phyloP scores from a whole-genome alignment of 148 eudicot species.

The Rhododendron vialii region DNA sequence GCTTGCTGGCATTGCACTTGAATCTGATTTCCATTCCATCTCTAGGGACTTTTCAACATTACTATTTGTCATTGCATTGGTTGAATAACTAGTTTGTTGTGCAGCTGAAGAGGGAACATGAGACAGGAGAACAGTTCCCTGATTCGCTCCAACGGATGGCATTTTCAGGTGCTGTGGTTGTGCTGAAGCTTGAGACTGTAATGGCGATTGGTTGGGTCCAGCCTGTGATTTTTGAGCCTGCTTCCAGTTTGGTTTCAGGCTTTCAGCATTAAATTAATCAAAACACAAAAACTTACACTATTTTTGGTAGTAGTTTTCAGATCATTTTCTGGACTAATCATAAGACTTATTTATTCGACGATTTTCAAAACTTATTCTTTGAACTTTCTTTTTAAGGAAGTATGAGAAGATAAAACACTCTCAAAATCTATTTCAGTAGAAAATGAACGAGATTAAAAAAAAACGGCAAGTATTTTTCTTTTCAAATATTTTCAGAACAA shows the following conservation, averaged over 20 bases:
- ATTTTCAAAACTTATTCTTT: background rate
- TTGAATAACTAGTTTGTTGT: slow-evolving; percentile 32
- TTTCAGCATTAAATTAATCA: slow-evolving; percentile 13
- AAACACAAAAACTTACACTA: background rate
- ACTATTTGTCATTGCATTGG: slow-evolving; percentile 33
- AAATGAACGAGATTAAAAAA: background rate
- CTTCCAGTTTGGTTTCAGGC: slow-evolving; percentile 12
- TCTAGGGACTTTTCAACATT: slow-evolving; percentile 33
- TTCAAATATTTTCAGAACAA: background rate
- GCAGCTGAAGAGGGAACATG: slow-evolving; percentile 21
- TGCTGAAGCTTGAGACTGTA: slow-evolving; percentile 38
- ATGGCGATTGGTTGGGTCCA: slow-evolving; percentile 32
- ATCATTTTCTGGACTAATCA: background rate
- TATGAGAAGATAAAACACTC: background rate
- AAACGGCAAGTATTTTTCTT: background rate
- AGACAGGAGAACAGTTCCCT: slow-evolving; percentile 37
- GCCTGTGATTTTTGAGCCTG: slow-evolving; percentile 39
- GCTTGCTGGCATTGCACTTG: slow-evolving; percentile 47
- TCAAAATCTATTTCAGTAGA: background rate
- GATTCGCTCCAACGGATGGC: slow-evolving; percentile 30
- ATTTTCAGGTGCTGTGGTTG: slow-evolving; percentile 39
- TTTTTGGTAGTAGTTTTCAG: background rate
- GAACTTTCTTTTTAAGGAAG: background rate
- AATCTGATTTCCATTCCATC: slow-evolving; percentile 42
- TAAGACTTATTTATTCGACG: background rate